Evolutionary conservation across 1,284 basidiomycete species (phyloP), one percentile per base, ranked within the genome.

Genomic region (Cyathus pygmaeus): DNA sequence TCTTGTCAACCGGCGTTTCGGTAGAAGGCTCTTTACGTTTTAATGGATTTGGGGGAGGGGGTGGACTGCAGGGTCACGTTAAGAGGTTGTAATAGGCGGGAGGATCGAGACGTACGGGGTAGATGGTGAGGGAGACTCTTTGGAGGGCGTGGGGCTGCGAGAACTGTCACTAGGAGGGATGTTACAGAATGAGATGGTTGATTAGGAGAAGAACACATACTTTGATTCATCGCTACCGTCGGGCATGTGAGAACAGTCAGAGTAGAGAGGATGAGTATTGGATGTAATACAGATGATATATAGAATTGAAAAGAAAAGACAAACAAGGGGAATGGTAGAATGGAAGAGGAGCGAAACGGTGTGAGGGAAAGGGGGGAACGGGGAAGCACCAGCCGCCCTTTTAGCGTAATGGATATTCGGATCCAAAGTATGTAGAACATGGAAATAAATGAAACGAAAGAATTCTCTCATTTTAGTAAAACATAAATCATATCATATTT

Each of bases 1-100:
- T 66, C 33, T 63, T 62, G 56, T 64, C 59, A 30, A 60, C 44
- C 15, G 66, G 60, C 23, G 29, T 53, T 21, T 71, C 69, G 24
- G 71, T 67, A 7, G 68, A 55, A 36, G 64, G 67, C 7, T 68
- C 67, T 59, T 72, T 78, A 27, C 70, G 67, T 54, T 76, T 76
- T 6, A 73, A 64, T 5, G 65, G 62, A 58, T 72, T 73, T 23
- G 44, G 44, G 13, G 44, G 33, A 17, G 21, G 21, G 13, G 44
- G 26, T 47, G 7, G 44, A 15, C 56, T 50, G 50, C 29, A 30
- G 51, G 53, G 15, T n/a, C 30, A 26, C 49, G 31, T 6, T 3
- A 30, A 53, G 36, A 55, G 15, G 36, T 21, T 26, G 55, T 53
- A 42, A 56, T 19, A 15, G 7, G 23, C 24, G 51, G 46, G 46